Conservation (phyloP, 2,329 filamentous ascomycete genomes). For the Scleromitrula shiraiana region DNA sequence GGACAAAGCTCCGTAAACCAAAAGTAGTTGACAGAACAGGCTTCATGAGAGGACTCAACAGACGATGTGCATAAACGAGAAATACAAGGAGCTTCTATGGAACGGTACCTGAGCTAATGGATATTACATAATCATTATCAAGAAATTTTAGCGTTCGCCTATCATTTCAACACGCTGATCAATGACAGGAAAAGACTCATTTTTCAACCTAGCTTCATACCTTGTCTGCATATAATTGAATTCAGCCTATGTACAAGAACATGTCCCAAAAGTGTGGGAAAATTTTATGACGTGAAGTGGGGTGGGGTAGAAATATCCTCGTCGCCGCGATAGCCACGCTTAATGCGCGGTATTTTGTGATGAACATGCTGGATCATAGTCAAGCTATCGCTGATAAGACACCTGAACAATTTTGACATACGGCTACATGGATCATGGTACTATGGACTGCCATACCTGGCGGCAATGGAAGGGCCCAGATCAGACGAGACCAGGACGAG, state of each 20-base stretch:
- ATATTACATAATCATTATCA: not conserved
- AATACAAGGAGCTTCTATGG: not conserved
- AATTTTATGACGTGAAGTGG: slow-evolving; percentile 5
- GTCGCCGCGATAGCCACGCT: not conserved
- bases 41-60: slow-evolving; percentile 1
- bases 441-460: not conserved
- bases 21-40: not conserved
- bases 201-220: not conserved
- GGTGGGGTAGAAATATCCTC: not conserved
- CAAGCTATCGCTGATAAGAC: not conserved
- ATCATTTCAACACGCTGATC: too few relatives aligned
- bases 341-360: not conserved
- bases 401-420: not conserved
- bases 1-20: not conserved
- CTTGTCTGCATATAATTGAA: not conserved
- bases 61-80: slow-evolving; percentile 11
- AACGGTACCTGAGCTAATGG: not conserved
- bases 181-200: too few relatives aligned
- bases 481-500: too few relatives aligned
- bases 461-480: not conserved
- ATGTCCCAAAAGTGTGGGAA: slow-evolving; percentile 8
- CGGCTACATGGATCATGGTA: not conserved
- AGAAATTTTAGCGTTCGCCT: too few relatives aligned
- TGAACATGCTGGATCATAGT: not conserved
- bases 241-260: slow-evolving; percentile 1